Evolutionary conservation across 2,329 filamentous ascomycete species (phyloP), one percentile per base, ranked within the genome.

Genomic region (Aspergillus amoenus): DNA sequence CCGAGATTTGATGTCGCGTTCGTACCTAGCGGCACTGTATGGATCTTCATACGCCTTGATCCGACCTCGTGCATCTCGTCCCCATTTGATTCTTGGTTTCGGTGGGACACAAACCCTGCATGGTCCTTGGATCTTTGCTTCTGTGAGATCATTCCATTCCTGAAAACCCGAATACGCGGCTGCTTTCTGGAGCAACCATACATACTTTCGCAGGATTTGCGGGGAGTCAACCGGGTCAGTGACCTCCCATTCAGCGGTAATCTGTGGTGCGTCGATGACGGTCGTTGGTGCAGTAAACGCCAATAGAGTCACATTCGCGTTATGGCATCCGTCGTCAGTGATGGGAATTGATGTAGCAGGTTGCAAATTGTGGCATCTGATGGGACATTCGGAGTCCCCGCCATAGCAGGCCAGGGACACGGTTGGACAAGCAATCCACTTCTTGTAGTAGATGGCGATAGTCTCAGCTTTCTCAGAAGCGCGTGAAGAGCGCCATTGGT

Each of bases 41-140:
- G 79, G 76, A 60, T 85, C 77, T 64, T 86, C 84, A 48, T 78
- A 79, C 1, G 81, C 75, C 13, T 70, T 71, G 18, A 80, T 58
- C 13, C 57, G 60, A 5, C 67, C 66, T 43, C 62, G 66, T 45
- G 58, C 59, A 45, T 70, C 61, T 4, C 68, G 61, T 2, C 68
- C 66, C 74, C 74, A 76, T 11, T 70, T 50, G 8, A 75, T 67
- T 27, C 59, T 60, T 12, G 74, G 73, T 30, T 68, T 70, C 40
- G 42, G 51, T 11, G 74, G 74, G 8, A 68, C 65, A 48, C 74
- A 76, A n/a, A 63, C 52, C 6, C 42, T 45, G 52, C 73, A 76
- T 44, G 5, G 47, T 39, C 4, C 54, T 18, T n/a, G 48, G 41
- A 15, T 12, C 24, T 21, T 44, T 39, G 11, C 9, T 9, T 15